Percentiles rank a stretch among this genome's conserved stretches.
These are phyloP conservation scores for Umbelopsis ramanniana DNA, from an alignment of 192 early-diverging fungal species.

Conservation along the genomic window DNA sequence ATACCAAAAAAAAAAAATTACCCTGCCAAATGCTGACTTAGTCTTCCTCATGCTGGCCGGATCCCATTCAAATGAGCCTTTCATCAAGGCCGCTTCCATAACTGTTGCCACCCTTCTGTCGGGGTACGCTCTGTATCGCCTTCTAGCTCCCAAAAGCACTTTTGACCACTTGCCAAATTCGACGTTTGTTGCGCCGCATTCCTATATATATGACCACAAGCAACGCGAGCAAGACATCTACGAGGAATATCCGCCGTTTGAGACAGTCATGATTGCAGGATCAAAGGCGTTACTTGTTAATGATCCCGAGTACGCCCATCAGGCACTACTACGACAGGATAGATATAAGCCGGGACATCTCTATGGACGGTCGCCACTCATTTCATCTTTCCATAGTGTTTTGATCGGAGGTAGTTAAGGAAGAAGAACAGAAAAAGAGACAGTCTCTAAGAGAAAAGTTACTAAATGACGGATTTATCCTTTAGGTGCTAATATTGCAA, in stretches of 20 bases:
- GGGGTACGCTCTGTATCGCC: neutral
- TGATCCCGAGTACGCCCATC: neutral
- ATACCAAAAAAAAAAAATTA: too few species aligned
- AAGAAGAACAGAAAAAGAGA: too few species aligned
- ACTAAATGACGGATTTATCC: too few species aligned
- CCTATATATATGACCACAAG: neutral
- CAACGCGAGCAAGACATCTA: neutral
- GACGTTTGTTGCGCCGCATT: too few species aligned
- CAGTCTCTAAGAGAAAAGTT: too few species aligned
- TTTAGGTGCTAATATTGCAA: neutral
- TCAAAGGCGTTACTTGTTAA: neutral
- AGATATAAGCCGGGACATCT: neutral
- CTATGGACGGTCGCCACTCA: neutral
- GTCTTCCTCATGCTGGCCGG: too few species aligned
- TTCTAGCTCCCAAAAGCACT: neutral
- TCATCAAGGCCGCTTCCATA: neutral
- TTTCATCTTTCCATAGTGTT: neutral
- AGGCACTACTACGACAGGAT: slow-evolving; percentile 10
- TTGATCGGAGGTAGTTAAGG: neutral
- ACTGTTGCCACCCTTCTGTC: neutral
- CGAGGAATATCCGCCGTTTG: neutral
- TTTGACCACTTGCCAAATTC: neutral
- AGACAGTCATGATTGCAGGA: neutral
- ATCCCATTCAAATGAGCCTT: too few species aligned
- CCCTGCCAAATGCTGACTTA: too few species aligned